A percentile compares a stretch with the other conserved stretches of the same genome.
Conservation (phyloP, 2,329 filamentous ascomycete genomes). For the Sporothrix sp. region DNA sequence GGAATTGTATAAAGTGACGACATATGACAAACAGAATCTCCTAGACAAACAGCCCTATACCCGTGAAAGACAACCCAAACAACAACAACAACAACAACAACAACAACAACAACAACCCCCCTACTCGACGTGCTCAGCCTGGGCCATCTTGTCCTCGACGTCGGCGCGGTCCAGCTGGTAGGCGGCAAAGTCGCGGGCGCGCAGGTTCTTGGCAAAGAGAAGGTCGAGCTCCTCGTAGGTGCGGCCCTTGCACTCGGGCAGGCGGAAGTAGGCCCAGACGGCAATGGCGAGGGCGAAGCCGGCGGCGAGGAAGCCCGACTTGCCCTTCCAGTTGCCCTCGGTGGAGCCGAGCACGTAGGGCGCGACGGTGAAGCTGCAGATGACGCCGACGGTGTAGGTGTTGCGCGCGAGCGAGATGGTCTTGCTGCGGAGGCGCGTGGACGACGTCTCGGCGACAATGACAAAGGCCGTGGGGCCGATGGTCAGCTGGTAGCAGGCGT, state of each 20-base stretch:
- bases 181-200: background rate
- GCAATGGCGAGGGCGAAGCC: slow-evolving; percentile 34
- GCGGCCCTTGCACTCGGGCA: slow-evolving; percentile 32
- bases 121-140: background rate
- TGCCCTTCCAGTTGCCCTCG: slow-evolving; percentile 30
- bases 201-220: slow-evolving; percentile 3
- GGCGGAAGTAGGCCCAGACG: slow-evolving; percentile 34
- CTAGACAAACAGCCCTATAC: no score
- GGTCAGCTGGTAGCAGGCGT: slow-evolving; percentile 17
- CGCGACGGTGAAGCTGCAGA: slow-evolving; percentile 31
- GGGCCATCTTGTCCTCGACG: background rate
- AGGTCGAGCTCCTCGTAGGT: slow-evolving; percentile 3
- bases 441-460: slow-evolving; percentile 39
- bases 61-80: no score
- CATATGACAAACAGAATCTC: no score
- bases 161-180: background rate
- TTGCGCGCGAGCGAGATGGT: slow-evolving; percentile 37
- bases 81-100: no score
- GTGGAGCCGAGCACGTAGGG: slow-evolving; percentile 30
- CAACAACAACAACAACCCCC: no score
- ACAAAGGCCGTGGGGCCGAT: slow-evolving; percentile 39
- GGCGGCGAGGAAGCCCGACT: slow-evolving; percentile 35
- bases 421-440: slow-evolving; percentile 36
- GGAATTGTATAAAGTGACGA: no score
- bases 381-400: slow-evolving; percentile 35